Evolutionary conservation across 2,329 filamentous ascomycete genomes (phyloP).

Genomic region (Alternaria gaisen): DNA sequence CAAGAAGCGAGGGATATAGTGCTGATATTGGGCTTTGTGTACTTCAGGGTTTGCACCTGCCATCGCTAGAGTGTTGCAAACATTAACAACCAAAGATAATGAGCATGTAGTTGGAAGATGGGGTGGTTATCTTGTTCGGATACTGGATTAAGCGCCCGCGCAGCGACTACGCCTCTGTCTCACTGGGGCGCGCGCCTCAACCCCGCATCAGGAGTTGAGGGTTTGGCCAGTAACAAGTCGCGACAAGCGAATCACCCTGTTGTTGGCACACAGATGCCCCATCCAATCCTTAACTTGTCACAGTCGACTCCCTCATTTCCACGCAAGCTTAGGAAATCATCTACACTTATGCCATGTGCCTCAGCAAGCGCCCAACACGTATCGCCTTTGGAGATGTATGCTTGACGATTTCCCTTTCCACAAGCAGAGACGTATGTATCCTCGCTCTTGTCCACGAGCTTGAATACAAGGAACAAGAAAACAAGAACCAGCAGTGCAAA

Average conservation of each 20-base stretch:
- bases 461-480: conserved; percentile 58
- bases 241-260: not conserved
- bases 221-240: not conserved
- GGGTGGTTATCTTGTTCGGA: not conserved
- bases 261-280: conserved; percentile 57
- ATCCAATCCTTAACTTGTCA: conserved; percentile 55
- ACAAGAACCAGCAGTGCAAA: conserved; percentile 65
- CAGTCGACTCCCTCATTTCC: conserved; percentile 61
- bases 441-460: conserved; percentile 23
- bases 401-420: conserved; percentile 41
- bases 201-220: not conserved
- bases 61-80: not conserved
- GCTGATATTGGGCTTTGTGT: conserved; percentile 39
- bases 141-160: not conserved
- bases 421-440: conserved; percentile 26
- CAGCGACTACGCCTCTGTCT: not conserved
- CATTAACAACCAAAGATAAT: not conserved
- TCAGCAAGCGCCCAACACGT: conserved; percentile 65
- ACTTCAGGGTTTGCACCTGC: not conserved
- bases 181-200: not conserved
- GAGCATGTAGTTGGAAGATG: not conserved
- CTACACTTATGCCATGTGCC: conserved; percentile 54
- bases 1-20: conserved; percentile 51
- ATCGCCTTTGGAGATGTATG: conserved; percentile 58
- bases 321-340: conserved; percentile 54